A percentile compares a stretch with the other conserved stretches of the same genome.
Evolutionary conservation across 176 grass and related monocot genomes (phyloP).

Genomic region (Rhipidocladum racemiflorum): DNA sequence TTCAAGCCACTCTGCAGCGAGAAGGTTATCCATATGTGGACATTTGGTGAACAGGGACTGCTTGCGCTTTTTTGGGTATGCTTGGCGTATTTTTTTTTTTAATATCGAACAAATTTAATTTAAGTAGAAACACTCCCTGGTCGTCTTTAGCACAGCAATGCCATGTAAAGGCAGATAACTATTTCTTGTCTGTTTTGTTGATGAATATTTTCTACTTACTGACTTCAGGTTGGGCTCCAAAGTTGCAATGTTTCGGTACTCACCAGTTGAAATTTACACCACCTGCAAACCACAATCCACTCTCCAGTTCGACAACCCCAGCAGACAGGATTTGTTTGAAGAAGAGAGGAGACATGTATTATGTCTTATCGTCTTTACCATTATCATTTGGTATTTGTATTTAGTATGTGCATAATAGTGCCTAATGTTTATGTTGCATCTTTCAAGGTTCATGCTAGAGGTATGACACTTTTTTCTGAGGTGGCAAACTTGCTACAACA

Average conservation of each 20-base stretch:
- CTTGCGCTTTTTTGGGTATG: conserved; percentile 97
- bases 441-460: conserved; percentile 72
- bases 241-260: conserved; percentile 94
- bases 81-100: conserved; percentile 8
- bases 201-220: neutral
- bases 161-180: neutral
- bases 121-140: conserved; percentile 5
- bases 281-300: conserved; percentile 83
- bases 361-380: conserved; percentile 30
- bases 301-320: conserved; percentile 72
- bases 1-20: conserved; percentile 82
- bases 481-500: conserved; percentile 54
- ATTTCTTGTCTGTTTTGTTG: conserved; percentile 3
- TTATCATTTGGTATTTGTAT: conserved; percentile 22
- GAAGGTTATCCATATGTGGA: conserved; percentile 88
- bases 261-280: conserved; percentile 77
- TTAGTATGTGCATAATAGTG: neutral
- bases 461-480: conserved; percentile 56
- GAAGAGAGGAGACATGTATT: conserved; percentile 69
- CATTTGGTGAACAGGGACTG: conserved; percentile 94
- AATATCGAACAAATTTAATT: neutral
- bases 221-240: conserved; percentile 82
- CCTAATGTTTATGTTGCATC: conserved; percentile 34
- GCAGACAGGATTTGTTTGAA: conserved; percentile 66
- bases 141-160: conserved; percentile 4